phyloP scores from a whole-genome alignment of 179 eudicot species.

The Drosera spatulata region DNA sequence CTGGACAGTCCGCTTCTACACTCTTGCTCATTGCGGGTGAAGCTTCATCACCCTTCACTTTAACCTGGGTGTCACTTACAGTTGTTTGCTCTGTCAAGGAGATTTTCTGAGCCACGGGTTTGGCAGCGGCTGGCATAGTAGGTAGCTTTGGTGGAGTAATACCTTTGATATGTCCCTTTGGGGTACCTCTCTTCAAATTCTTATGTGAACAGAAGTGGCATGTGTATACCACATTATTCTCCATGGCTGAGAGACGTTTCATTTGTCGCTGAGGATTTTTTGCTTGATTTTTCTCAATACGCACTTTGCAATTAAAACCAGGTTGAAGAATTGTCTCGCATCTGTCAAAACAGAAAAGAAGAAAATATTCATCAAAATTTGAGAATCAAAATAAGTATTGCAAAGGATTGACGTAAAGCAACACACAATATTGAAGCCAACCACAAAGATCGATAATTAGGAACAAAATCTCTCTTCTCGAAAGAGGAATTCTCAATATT shows the following conservation, averaged over 20 bases:
- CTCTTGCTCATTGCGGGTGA: conserved; percentile 12
- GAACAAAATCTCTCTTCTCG: too few relatives aligned
- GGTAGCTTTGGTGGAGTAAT: conserved; percentile 33
- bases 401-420: not conserved
- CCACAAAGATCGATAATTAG: too few relatives aligned
- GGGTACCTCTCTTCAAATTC: conserved; percentile 66
- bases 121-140: conserved; percentile 5
- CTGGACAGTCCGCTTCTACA: conserved; percentile 12
- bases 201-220: conserved; percentile 71
- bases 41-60: conserved; percentile 9
- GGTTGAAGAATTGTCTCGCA: conserved; percentile 85
- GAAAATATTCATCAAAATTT: not conserved
- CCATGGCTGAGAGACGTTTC: conserved; percentile 18
- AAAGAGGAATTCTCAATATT: too few relatives aligned
- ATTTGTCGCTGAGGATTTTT: conserved; percentile 24
- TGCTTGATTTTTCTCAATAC: conserved; percentile 52
- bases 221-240: conserved; percentile 59
- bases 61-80: conserved; percentile 3
- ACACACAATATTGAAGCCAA: not conserved
- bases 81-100: conserved; percentile 8
- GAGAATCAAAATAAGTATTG: not conserved
- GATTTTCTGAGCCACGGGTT: conserved; percentile 2
- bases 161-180: conserved; percentile 46
- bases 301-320: conserved; percentile 70
- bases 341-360: conserved; percentile 21